Percentiles rank a stretch among this genome's conserved stretches.
These are phyloP conservation scores for Thelonectria blattea DNA, from an alignment of 2,329 filamentous ascomycete genomes.

Conservation along the genomic window DNA sequence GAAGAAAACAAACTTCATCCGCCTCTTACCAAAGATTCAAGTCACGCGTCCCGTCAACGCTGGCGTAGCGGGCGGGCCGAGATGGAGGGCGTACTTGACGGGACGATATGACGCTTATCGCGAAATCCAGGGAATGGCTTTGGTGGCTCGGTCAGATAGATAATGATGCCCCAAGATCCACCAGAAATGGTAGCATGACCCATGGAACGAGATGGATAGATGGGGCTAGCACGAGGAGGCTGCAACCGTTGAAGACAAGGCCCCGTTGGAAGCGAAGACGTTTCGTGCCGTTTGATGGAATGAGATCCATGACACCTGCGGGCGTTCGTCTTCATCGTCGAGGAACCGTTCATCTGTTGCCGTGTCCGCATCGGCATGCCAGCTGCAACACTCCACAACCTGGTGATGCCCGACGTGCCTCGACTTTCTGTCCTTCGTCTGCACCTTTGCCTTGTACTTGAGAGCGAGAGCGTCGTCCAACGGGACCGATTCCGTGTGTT, in stretches of 20 bases:
- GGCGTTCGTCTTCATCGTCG: background rate
- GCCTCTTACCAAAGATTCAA: background rate
- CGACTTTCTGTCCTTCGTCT: too few relatives aligned
- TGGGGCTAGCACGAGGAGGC: conserved; percentile 4
- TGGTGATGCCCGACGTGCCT: too few relatives aligned
- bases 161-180: conserved; percentile 9
- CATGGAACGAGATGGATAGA: conserved; percentile 8
- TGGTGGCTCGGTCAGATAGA: conserved; percentile 14
- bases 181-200: conserved; percentile 8
- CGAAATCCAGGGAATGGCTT: conserved; percentile 23
- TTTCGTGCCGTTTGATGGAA: background rate
- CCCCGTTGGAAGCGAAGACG: background rate
- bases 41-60: conserved; percentile 12
- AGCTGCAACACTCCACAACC: too few relatives aligned
- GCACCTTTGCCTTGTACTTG: too few relatives aligned
- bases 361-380: background rate
- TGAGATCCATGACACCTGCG: background rate
- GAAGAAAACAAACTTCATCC: background rate
- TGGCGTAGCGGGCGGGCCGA: conserved; percentile 24
- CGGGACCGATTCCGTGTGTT: conserved; percentile 15
- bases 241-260: conserved; percentile 7
- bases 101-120: conserved; percentile 37
- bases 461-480: background rate
- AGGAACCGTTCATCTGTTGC: background rate
- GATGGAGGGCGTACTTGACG: conserved; percentile 10